A percentile compares a stretch with the other conserved stretches of the same genome.
Conservation (phyloP, 768 basidiomycete species). For the Leccinum olivaceopallidum region DNA sequence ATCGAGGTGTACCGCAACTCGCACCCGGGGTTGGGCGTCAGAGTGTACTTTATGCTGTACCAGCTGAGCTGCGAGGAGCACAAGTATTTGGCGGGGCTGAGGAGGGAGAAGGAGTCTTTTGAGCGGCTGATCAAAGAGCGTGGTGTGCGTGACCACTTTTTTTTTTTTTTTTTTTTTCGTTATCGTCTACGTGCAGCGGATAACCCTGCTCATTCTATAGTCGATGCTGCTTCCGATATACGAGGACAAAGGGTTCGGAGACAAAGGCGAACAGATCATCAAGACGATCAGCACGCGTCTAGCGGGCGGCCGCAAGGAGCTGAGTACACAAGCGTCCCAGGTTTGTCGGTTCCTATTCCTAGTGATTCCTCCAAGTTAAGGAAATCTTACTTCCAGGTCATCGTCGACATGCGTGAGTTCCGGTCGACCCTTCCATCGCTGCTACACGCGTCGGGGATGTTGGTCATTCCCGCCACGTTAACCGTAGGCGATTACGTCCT, state of each 20-base stretch:
- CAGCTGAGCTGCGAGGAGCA: constrained; percentile 92
- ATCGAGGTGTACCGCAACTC: constrained; percentile 91
- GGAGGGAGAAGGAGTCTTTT: constrained; percentile 93
- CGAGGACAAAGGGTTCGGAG: constrained; percentile 54
- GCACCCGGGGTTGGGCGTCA: constrained; percentile 76
- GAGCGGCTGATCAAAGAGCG: constrained; percentile 91
- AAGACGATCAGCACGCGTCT: constrained; percentile 82
- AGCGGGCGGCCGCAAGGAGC: constrained; percentile 79
- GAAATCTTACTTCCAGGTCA: constrained; percentile 55
- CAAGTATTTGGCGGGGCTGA: constrained; percentile 85
- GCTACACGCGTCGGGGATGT: constrained; percentile 76
- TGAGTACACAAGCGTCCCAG: constrained; percentile 63
- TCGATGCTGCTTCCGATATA: constrained; percentile 86
- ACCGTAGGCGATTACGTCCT: constrained; percentile 96
- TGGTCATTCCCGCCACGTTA: constrained; percentile 88
- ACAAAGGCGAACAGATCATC: constrained; percentile 56
- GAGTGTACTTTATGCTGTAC: constrained; percentile 97
- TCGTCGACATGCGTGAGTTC: constrained; percentile 98
- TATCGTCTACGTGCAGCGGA: neutral
- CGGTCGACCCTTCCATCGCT: constrained; percentile 89
- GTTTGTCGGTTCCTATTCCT: constrained; percentile 33
- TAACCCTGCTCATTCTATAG: constrained; percentile 39
- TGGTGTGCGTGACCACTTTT: constrained; percentile 55
- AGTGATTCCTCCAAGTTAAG: neutral
- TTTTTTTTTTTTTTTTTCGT: neutral